Percentiles rank a stretch among this genome's conserved stretches.
These are phyloP conservation scores for Chlamydomonas sp. DNA, from an alignment of 139 green algal genomes.

Conservation along the genomic window DNA sequence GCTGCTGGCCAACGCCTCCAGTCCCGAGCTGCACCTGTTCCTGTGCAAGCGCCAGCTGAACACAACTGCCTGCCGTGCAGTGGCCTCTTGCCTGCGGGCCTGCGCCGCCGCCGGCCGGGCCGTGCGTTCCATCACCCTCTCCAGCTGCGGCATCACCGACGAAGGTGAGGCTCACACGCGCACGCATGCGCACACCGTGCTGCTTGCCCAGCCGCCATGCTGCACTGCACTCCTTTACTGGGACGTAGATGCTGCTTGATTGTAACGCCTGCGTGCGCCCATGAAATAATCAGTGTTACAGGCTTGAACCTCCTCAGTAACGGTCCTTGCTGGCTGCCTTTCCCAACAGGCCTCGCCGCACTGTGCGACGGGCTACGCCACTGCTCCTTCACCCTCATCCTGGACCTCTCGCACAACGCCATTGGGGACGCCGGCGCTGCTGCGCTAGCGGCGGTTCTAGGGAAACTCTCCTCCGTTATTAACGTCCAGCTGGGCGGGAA, in stretches of 20 bases:
- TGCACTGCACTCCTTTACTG: neutral
- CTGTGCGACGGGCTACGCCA: constrained; percentile 10
- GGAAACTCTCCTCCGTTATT: neutral
- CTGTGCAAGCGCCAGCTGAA: constrained; percentile 23
- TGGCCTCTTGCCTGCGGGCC: neutral
- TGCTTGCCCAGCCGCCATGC: neutral
- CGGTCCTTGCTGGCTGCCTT: neutral
- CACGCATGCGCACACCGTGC: no score
- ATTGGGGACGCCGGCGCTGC: constrained; percentile 17
- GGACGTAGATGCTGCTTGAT: no score
- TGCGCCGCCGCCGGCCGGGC: neutral
- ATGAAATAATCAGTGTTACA: neutral
- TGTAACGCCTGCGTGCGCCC: no score
- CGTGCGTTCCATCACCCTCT: constrained; percentile 15
- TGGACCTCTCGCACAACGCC: constrained; percentile 27
- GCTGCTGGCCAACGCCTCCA: neutral
- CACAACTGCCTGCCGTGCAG: neutral
- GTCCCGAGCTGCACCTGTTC: constrained; percentile 28
- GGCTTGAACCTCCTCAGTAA: neutral
- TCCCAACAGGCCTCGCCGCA: neutral
- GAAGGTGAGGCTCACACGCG: constrained; percentile 3
- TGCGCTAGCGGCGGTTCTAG: neutral
- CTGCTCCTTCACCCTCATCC: constrained; percentile 11
- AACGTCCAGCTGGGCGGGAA: constrained; percentile 12
- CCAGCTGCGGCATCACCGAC: constrained; percentile 22